A percentile compares a stretch with the other conserved stretches of the same genome.
These are phyloP conservation scores for Ophiocordyceps unilateralis DNA, from an alignment of 2,329 filamentous ascomycete genomes.

Conservation along the genomic window DNA sequence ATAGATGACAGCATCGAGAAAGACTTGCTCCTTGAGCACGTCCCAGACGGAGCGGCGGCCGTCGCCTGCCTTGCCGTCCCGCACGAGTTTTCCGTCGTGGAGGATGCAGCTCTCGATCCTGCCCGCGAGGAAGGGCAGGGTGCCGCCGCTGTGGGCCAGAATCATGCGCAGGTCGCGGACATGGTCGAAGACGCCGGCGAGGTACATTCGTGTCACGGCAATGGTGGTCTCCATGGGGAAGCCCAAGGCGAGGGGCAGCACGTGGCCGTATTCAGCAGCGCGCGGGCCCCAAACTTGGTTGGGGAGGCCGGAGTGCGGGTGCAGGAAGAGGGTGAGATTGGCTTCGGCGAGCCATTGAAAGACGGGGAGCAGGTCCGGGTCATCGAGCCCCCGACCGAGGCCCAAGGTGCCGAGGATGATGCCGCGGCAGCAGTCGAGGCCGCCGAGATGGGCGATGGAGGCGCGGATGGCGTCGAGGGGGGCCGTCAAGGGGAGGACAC, in stretches of 20 bases:
- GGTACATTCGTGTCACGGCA: conserved; percentile 69
- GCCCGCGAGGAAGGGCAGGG: conserved; percentile 74
- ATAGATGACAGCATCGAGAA: conserved; percentile 76
- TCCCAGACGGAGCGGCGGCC: conserved; percentile 34
- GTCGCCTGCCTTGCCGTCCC: conserved; percentile 42
- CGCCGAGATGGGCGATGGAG: conserved; percentile 45
- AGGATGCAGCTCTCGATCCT: conserved; percentile 74
- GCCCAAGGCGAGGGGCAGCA: conserved; percentile 68
- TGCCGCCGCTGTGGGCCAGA: conserved; percentile 76
- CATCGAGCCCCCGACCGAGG: conserved; percentile 65
- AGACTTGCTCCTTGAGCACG: conserved; percentile 54
- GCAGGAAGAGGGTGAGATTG: conserved; percentile 57
- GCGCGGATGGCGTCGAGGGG: conserved; percentile 40
- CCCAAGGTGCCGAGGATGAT: conserved; percentile 79
- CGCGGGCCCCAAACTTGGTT: conserved; percentile 62
- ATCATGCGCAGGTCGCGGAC: conserved; percentile 55
- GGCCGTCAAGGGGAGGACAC: conserved; percentile 60
- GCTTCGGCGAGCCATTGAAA: conserved; percentile 51
- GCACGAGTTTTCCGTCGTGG: conserved; percentile 66
- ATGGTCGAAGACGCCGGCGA: conserved; percentile 71
- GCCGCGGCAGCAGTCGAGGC: conserved; percentile 56
- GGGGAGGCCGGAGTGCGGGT: conserved; percentile 84
- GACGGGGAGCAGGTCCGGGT: conserved; percentile 53
- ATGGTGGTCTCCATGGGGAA: conserved; percentile 92
- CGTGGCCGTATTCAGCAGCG: conserved; percentile 63